Percentiles rank a stretch among this genome's conserved stretches.
phyloP scores from a whole-genome alignment of 108 stramenopile species.

The Schizochytrium sp. region DNA sequence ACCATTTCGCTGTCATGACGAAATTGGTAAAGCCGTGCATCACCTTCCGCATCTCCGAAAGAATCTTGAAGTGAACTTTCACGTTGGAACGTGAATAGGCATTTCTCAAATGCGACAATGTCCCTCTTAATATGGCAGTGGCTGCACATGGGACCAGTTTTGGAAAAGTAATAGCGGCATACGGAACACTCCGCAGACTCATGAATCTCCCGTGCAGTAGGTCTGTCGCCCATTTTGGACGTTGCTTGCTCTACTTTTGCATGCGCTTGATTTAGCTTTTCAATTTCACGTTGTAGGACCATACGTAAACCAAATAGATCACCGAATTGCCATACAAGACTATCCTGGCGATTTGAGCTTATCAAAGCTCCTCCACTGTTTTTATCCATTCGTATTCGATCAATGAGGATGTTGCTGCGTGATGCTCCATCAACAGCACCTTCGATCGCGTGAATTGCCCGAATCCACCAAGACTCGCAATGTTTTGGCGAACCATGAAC shows the following conservation, averaged over 20 bases:
- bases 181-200: slow-evolving; percentile 41
- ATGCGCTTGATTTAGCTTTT: slow-evolving; percentile 26
- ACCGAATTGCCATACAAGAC: neutral
- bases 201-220: neutral
- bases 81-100: neutral
- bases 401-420: neutral
- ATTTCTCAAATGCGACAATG: slow-evolving; percentile 13
- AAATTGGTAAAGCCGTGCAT: neutral
- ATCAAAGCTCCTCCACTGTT: slow-evolving; percentile 8
- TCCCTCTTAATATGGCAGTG: slow-evolving; percentile 7
- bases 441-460: neutral
- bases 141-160: slow-evolving; percentile 41
- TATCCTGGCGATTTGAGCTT: neutral
- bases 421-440: neutral
- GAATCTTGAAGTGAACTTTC: neutral
- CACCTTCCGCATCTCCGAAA: neutral
- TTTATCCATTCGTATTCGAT: slow-evolving; percentile 7
- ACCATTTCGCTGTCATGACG: slow-evolving; percentile 18
- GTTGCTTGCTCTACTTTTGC: neutral
- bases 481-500: neutral
- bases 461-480: slow-evolving; percentile 12
- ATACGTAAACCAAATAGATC: neutral
- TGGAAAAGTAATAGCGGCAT: neutral
- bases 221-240: slow-evolving; percentile 8
- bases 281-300: neutral